Base-by-base conservation (phyloP, 257 asterid species). In the Cordia subcordata region DNA sequence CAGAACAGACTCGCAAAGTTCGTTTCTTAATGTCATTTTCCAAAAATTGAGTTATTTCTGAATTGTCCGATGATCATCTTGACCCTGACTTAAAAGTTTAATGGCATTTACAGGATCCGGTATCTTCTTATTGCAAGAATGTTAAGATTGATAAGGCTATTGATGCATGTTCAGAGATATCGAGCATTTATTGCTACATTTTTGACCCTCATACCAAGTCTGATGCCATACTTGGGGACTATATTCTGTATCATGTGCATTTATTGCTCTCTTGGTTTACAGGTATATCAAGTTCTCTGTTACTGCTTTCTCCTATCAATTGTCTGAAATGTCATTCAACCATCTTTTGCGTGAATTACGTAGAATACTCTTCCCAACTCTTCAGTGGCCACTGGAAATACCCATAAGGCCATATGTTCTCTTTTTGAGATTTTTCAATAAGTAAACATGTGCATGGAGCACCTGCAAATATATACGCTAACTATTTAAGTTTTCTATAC, bases 101-200 rank as follows among this genome's bases (percentile, higher is more conserved):
- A 50, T 59, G 64, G 38, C 56, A 21, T 46, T 57, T 72, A 49
- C 91, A 93, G 99, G 99, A 93, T 93, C 67, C 95, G 99, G 22
- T 93, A 93, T 73, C 99, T 93, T 75, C 93, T 93, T 42, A 85
- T 93, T 67, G 97, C 95, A 68, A 86, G 99, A 86, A 74, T 93
- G 99, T 60, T 93, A 49, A 79, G 99, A 50, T 72, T 93, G 79
- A 85, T 93, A 54, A 86, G 97, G 87, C 96, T 93, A 67, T 81
- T 85, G 82, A 75, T 89, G 96, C 96, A 83, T 60, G 95, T 93
- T 61, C 68, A 60, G 57, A 93, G 80, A 35, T 93, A 89, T 70
- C 97, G 99, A 51, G 99, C 92, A 58, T 93, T 93, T 72, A 90
- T 93, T 65, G 96, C 97, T 35, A 93, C 97, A 44, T 93, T 93